Evolutionary conservation across 202 grass and related monocot genomes (phyloP).

Genomic region (Musa balbisiana): DNA sequence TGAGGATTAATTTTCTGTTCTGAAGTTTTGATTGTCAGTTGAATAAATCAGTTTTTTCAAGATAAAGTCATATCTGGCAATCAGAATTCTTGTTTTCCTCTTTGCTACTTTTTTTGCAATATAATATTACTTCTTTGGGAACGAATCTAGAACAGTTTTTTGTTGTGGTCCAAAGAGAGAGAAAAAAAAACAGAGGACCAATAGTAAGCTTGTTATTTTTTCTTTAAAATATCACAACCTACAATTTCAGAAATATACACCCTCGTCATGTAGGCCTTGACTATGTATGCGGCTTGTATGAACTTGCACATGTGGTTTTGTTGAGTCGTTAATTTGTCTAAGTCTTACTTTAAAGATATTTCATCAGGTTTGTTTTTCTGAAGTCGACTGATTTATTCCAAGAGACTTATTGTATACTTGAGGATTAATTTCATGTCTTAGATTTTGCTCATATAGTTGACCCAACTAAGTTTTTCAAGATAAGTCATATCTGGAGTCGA

Average conservation of each 20-base stretch:
- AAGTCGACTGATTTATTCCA: too few relatives aligned
- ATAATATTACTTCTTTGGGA: neutral
- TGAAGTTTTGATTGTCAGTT: too few relatives aligned
- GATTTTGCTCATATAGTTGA: neutral
- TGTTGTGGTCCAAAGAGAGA: neutral
- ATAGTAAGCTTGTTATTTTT: neutral
- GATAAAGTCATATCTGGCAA: neutral
- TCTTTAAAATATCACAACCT: neutral
- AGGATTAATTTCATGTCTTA: too few relatives aligned
- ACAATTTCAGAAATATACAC: neutral
- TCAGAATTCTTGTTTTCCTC: neutral
- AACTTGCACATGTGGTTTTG: neutral
- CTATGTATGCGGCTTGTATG: constrained; percentile 43
- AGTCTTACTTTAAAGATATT: neutral
- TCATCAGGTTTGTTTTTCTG: too few relatives aligned
- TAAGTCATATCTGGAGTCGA: neutral
- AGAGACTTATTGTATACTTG: too few relatives aligned
- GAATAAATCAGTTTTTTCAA: neutral
- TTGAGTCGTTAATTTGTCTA: neutral
- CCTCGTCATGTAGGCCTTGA: constrained; percentile 17
- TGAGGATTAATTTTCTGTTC: too few relatives aligned
- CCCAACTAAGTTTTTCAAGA: neutral
- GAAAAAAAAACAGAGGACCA: neutral
- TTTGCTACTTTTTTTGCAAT: neutral
- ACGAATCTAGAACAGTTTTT: neutral